These are phyloP conservation scores for Aschersonia sp. DNA, from an alignment of 2,329 filamentous ascomycete genomes.

Conservation along the genomic window DNA sequence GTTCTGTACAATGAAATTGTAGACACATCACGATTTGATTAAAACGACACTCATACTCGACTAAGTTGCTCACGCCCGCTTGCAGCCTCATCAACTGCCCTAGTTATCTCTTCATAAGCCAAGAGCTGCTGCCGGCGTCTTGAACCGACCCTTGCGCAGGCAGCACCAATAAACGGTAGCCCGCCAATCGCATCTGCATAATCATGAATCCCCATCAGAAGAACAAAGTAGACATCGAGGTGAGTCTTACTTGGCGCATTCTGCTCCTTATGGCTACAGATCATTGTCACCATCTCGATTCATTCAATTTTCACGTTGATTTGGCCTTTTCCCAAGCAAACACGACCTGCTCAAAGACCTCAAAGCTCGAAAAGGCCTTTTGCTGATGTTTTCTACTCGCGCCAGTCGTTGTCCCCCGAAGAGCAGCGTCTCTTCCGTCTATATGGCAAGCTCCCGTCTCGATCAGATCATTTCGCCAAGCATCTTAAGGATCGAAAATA, in stretches of 20 bases:
- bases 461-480: conserved; percentile 93
- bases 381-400: neutral
- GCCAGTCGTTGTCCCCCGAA: conserved; percentile 76
- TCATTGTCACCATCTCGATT: no score
- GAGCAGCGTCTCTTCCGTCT: conserved; percentile 94
- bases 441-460: conserved; percentile 94
- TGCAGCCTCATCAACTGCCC: neutral
- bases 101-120: neutral
- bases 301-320: no score
- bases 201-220: conserved; percentile 93
- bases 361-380: neutral
- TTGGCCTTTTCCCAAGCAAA: no score
- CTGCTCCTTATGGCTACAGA: no score
- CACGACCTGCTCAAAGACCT: neutral
- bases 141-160: neutral
- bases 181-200: neutral
- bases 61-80: no score
- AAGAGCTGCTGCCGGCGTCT: neutral
- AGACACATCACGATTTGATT: no score
- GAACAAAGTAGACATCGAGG: conserved; percentile 95
- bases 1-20: no score
- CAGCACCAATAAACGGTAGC: neutral
- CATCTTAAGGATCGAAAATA: conserved; percentile 99
- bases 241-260: conserved; percentile 33
- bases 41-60: no score